Percentiles rank a stretch among this genome's conserved stretches.
phyloP scores from a whole-genome alignment of 1,284 basidiomycete genomes.

The Polyporus tsugae region DNA sequence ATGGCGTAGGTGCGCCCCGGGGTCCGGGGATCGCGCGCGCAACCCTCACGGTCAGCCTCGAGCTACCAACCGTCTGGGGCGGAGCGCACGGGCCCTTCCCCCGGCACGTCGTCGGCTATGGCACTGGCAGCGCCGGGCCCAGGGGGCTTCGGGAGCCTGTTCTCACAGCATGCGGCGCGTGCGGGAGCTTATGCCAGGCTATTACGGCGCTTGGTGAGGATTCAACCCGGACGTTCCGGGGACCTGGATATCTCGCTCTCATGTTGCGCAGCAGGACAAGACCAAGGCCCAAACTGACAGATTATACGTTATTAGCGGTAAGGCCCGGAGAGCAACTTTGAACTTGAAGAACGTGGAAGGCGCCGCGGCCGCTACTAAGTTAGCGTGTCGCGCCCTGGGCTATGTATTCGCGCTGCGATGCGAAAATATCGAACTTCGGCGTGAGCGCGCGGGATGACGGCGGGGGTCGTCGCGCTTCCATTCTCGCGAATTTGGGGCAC shows the following conservation, averaged over 20 bases:
- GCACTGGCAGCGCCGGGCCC: conserved; percentile 14
- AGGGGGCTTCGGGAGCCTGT: not conserved
- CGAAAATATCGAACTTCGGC: conserved; percentile 19
- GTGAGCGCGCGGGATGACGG: not conserved
- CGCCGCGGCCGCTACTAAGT: not conserved
- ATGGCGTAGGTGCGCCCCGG: conserved; percentile 26
- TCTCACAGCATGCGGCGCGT: conserved; percentile 19
- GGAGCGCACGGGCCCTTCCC: conserved; percentile 8
- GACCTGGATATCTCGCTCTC: conserved; percentile 15
- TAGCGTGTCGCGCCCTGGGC: not conserved
- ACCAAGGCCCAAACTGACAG: not conserved
- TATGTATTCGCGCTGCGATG: not conserved
- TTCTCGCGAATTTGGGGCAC: conserved; percentile 28
- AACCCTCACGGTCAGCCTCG: conserved; percentile 24
- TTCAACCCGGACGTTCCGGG: not conserved
- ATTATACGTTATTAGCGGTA: not conserved
- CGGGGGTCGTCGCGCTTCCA: conserved; percentile 22
- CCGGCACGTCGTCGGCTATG: conserved; percentile 27
- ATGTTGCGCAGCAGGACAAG: not conserved
- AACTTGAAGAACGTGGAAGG: not conserved
- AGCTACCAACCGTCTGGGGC: conserved; percentile 32
- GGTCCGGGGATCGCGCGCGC: conserved; percentile 11
- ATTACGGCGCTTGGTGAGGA: conserved; percentile 11
- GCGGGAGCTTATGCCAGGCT: conserved; percentile 20
- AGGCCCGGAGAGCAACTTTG: not conserved